Evolutionary conservation across 768 basidiomycete genomes (phyloP).

Genomic region (Hericium alpestre): DNA sequence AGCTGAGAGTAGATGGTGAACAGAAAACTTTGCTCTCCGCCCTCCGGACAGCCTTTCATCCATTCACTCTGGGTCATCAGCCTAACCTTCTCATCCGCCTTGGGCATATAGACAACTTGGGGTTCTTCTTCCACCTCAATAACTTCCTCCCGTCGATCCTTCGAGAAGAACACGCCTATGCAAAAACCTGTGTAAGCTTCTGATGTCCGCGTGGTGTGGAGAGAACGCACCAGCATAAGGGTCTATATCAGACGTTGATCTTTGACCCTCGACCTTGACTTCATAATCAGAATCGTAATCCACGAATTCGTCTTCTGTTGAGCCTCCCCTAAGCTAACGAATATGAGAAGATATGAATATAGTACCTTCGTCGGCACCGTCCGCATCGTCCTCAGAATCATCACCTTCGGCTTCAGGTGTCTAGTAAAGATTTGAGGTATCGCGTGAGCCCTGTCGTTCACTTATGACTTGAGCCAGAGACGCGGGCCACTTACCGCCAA

Average conservation of each 20-base stretch:
- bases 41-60: conserved; percentile 97
- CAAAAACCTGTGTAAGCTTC: conserved; percentile 3
- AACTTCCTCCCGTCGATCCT: conserved; percentile 84
- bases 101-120: conserved; percentile 35
- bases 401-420: conserved; percentile 48
- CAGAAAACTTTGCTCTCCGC: conserved; percentile 79
- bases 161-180: conserved; percentile 87
- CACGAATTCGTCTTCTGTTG: conserved; percentile 44
- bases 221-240: conserved; percentile 67
- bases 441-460: background rate
- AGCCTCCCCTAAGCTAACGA: background rate
- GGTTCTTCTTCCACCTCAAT: conserved; percentile 84
- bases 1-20: conserved; percentile 78
- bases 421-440: conserved; percentile 22
- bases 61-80: conserved; percentile 84
- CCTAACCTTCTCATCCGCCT: conserved; percentile 37
- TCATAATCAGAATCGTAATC: conserved; percentile 82
- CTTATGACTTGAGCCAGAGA: background rate
- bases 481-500: conserved; percentile 8
- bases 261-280: conserved; percentile 27
- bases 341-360: background rate
- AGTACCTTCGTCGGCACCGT: conserved; percentile 33
- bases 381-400: conserved; percentile 30
- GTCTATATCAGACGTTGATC: conserved; percentile 53
- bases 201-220: background rate